phyloP scores from a whole-genome alignment of 768 basidiomycete genomes.

The Neoboletus magnificus region DNA sequence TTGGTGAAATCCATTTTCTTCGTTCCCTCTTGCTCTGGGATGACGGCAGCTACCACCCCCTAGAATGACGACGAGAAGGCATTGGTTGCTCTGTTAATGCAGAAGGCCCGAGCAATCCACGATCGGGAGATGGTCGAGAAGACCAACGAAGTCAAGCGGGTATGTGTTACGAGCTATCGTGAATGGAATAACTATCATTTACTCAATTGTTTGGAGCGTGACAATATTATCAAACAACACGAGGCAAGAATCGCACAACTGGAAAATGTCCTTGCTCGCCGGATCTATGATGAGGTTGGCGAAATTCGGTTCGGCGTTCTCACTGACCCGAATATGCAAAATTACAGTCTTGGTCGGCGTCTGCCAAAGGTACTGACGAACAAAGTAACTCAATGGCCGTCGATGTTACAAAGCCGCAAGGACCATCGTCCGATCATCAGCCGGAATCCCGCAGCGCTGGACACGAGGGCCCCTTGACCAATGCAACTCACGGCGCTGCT shows the following conservation, averaged over 20 bases:
- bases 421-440: constrained; percentile 11
- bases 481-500: constrained; percentile 3
- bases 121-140: constrained; percentile 54
- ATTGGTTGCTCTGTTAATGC: constrained; percentile 45
- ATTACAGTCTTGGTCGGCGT: constrained; percentile 10
- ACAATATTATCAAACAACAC: constrained; percentile 43
- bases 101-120: constrained; percentile 43
- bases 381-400: constrained; percentile 11
- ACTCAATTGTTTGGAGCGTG: constrained; percentile 37
- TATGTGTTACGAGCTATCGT: constrained; percentile 23
- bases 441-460: constrained; percentile 18
- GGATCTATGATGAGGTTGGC: constrained; percentile 37
- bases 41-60: constrained; percentile 12
- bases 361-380: constrained; percentile 12
- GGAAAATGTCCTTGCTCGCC: constrained; percentile 45
- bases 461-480: constrained; percentile 9
- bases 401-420: constrained; percentile 9
- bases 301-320: constrained; percentile 10
- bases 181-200: constrained; percentile 7
- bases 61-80: constrained; percentile 51
- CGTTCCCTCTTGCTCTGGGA: neutral
- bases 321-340: constrained; percentile 12
- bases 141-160: constrained; percentile 54
- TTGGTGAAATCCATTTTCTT: constrained; percentile 38
- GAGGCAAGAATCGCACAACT: constrained; percentile 44